These are phyloP conservation scores for Talaromyces albobiverticillius DNA, from an alignment of 2,329 filamentous ascomycete genomes.

Conservation along the genomic window DNA sequence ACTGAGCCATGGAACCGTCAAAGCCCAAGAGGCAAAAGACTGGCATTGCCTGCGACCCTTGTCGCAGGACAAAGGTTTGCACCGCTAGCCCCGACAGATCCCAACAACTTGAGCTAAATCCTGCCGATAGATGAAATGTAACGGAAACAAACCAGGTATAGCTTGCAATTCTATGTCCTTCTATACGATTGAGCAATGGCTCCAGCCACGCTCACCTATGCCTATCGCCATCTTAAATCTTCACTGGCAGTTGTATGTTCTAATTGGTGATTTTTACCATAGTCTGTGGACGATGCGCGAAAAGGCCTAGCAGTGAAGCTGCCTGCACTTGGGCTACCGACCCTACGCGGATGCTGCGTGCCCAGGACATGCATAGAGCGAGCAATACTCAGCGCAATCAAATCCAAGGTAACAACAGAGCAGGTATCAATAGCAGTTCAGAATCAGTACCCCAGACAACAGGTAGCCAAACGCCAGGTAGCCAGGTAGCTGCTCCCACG, in stretches of 20 bases:
- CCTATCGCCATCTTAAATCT: too few relatives aligned
- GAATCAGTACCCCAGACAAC: neutral
- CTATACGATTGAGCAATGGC: neutral
- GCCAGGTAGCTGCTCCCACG: neutral
- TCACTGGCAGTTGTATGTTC: neutral
- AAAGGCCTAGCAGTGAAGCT: conserved; percentile 1
- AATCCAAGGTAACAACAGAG: neutral
- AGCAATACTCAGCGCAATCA: too few relatives aligned
- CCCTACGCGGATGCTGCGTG: neutral
- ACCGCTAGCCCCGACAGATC: neutral
- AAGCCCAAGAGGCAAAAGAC: conserved; percentile 5
- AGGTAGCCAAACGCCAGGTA: neutral
- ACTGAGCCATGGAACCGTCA: neutral
- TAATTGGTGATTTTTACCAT: neutral
- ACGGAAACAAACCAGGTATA: conserved; percentile 2
- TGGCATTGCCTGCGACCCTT: conserved; percentile 1
- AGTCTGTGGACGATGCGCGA: conserved; percentile 5
- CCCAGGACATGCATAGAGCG: neutral
- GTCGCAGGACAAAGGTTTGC: conserved; percentile 1
- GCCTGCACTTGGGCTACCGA: neutral
- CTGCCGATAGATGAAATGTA: conserved; percentile 1
- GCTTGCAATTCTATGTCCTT: too few relatives aligned
- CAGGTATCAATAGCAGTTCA: neutral
- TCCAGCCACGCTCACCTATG: neutral
- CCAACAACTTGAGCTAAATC: neutral